A percentile compares a stretch with the other conserved stretches of the same genome.
phyloP scores from a whole-genome alignment of 345 rosid species.

The Limnanthes douglasii region DNA sequence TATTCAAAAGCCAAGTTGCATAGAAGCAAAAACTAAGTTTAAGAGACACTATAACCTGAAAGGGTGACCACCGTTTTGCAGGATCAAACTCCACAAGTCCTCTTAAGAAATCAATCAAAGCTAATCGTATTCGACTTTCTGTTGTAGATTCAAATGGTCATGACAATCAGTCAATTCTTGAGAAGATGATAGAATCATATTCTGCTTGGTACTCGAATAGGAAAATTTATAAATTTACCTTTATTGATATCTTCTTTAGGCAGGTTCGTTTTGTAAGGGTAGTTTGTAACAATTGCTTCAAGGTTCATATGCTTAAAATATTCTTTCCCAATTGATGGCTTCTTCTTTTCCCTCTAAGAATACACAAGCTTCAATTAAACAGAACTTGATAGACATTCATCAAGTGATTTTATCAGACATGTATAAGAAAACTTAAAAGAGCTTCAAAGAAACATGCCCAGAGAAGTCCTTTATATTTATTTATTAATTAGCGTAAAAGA shows the following conservation, averaged over 20 bases:
- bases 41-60: conserved; percentile 45
- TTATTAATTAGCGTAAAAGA: conserved; percentile 2
- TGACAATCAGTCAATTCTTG: conserved; percentile 9
- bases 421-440: too few relatives aligned
- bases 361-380: too few relatives aligned
- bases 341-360: conserved; percentile 91
- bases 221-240: conserved; percentile 67
- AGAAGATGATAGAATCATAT: conserved; percentile 5
- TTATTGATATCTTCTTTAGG: conserved; percentile 57
- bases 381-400: too few relatives aligned
- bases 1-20: too few relatives aligned
- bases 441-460: too few relatives aligned
- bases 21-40: background rate
- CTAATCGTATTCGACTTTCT: conserved; percentile 83
- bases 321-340: conserved; percentile 81
- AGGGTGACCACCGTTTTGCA: conserved; percentile 97
- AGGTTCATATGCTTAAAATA: conserved; percentile 87
- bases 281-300: conserved; percentile 73
- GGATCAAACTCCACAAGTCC: conserved; percentile 99
- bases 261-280: conserved; percentile 78
- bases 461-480: background rate
- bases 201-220: too few relatives aligned
- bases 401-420: too few relatives aligned
- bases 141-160: conserved; percentile 13
- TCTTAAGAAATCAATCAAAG: conserved; percentile 90